A percentile compares a stretch with the other conserved stretches of the same genome.
phyloP scores from a whole-genome alignment of 2,329 filamentous ascomycete species.

The Thermomyces lanuginosus region DNA sequence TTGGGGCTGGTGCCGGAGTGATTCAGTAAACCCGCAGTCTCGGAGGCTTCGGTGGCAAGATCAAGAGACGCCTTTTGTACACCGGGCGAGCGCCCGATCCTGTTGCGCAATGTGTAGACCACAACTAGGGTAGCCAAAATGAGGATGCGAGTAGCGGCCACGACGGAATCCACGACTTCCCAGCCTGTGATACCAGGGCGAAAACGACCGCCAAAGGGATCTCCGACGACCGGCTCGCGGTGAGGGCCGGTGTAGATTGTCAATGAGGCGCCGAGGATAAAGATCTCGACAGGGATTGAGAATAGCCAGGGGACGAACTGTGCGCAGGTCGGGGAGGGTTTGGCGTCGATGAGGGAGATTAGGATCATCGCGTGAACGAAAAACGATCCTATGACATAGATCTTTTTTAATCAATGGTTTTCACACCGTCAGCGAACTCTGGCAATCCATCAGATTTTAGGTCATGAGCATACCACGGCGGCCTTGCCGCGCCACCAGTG shows the following conservation, averaged over 20 bases:
- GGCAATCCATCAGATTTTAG: too few species aligned
- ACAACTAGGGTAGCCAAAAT: slow-evolving; percentile 44
- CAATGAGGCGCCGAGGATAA: slow-evolving; percentile 53
- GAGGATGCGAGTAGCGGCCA: slow-evolving; percentile 53
- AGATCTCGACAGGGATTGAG: slow-evolving; percentile 54
- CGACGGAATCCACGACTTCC: slow-evolving; percentile 27
- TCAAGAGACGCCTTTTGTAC: slow-evolving; percentile 13
- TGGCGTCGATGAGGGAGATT: slow-evolving; percentile 71
- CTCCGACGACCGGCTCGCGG: slow-evolving; percentile 41
- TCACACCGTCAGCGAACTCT: too few species aligned
- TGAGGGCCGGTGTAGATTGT: slow-evolving; percentile 53
- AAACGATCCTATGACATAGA: slow-evolving; percentile 68
- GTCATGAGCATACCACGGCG: slow-evolving; percentile 45
- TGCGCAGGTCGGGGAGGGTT: slow-evolving; percentile 60
- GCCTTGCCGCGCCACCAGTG: slow-evolving; percentile 73
- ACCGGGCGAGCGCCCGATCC: slow-evolving; percentile 25
- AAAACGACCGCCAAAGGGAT: slow-evolving; percentile 29
- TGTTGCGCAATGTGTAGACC: slow-evolving; percentile 39
- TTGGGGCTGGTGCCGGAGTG: slow-evolving; percentile 27
- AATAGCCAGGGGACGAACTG: slow-evolving; percentile 68
- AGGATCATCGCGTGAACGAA: slow-evolving; percentile 78
- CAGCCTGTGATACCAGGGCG: slow-evolving; percentile 24
- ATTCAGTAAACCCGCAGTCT: slow-evolving; percentile 28
- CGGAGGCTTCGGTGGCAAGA: slow-evolving; percentile 23
- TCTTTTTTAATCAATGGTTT: too few species aligned